Base-by-base conservation (phyloP, 805 yeast genomes). In the Blastobotrys robertii region DNA sequence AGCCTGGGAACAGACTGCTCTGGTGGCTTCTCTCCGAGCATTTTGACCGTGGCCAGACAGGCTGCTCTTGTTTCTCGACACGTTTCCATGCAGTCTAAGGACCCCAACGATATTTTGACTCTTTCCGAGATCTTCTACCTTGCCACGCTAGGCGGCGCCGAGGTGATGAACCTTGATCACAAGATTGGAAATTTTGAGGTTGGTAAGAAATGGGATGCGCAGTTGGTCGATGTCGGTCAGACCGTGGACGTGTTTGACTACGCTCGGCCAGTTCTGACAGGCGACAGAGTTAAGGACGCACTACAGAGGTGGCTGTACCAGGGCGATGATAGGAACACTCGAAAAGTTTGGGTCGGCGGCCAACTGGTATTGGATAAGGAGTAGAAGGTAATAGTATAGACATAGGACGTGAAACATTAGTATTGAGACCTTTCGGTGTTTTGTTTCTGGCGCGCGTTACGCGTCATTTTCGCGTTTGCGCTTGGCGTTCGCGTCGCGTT, bases 241-340 rank as follows among this genome's bases (percentile, higher is more conserved):
- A 12, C 37, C 7, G 15, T 29, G 4, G 39, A 28, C 11, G 65
- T 84, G 1, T 88, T 86, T 57, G 73, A 70, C 2, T 6, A 19
- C 83, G 87, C 25, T 19, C 4, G 25, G 25, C 25, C 25, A 4
- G 6, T 19, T 4, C 25, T 19, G 25, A 4, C 6, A 81, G 88
- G 82, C 55, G 49, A 63, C n/a, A 72, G 69, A 47, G 68, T 79
- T 58, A 66, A 66, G 25, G 76, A 81, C 55, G 55, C 84, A 42
- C 59, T 87, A 3, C 84, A 84, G 47, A 87, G 86, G 60, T 92
- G 98, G 98, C 66, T 90, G 7, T 92, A 86, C 60, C 74, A 77
- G 45, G 97, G 97, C 13, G 98, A 92, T 63, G 97, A 92, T 60
- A 73, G 97, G 56, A 92, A 92, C 59, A 78, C 90, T 30, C 56